Evolutionary conservation across 2,329 filamentous ascomycete genomes (phyloP).

Genomic region (Scedosporium minutisporum): DNA sequence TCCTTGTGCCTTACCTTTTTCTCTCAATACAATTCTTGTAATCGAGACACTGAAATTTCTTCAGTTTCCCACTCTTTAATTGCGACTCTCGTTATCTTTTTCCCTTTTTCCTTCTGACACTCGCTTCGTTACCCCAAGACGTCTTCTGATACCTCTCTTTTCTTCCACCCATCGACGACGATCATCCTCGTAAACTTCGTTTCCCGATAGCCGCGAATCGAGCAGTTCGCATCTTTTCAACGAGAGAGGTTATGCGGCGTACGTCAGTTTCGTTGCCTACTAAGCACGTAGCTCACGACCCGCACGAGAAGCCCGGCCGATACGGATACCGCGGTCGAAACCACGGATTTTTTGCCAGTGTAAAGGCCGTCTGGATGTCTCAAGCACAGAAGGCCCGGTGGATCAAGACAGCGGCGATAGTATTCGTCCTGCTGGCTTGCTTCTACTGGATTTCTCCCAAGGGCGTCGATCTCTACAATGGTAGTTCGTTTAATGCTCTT

Average conservation of each 20-base stretch:
- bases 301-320: constrained; percentile 55
- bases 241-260: constrained; percentile 43
- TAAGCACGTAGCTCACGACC: constrained; percentile 49
- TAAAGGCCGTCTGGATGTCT: constrained; percentile 50
- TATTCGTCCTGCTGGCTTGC: constrained; percentile 48
- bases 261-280: constrained; percentile 55
- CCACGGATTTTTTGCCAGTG: constrained; percentile 39
- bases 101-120: neutral
- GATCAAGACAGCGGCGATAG: constrained; percentile 54
- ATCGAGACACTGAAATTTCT: neutral
- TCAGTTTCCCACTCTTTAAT: neutral
- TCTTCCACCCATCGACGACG: neutral
- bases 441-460: constrained; percentile 56
- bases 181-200: neutral
- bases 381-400: constrained; percentile 57
- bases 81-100: neutral
- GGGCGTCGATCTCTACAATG: constrained; percentile 44
- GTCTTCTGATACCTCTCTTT: neutral
- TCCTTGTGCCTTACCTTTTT: neutral
- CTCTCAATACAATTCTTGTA: neutral
- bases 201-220: neutral
- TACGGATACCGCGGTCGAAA: constrained; percentile 38
- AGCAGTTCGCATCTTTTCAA: neutral
- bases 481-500: constrained; percentile 21
- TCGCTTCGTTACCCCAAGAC: neutral